These are phyloP conservation scores for Metschnikowia koreensis DNA, from an alignment of 805 yeast genomes.

Conservation along the genomic window DNA sequence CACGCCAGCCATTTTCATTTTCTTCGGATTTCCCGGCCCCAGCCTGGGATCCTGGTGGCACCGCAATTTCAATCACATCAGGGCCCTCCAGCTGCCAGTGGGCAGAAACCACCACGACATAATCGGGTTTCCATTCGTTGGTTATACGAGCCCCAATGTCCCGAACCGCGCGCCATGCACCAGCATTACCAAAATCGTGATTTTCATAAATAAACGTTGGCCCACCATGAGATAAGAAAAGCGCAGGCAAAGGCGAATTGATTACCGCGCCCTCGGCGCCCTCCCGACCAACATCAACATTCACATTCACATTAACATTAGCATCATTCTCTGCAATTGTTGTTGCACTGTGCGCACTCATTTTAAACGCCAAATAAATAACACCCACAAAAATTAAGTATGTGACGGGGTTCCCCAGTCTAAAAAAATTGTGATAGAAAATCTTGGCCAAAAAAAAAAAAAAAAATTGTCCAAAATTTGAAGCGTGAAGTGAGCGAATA, in stretches of 20 bases:
- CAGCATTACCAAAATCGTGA: slow-evolving; percentile 52
- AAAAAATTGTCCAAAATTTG: neutral
- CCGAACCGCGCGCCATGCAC: slow-evolving; percentile 56
- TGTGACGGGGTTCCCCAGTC: neutral
- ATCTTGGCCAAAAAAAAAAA: neutral
- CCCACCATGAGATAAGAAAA: slow-evolving; percentile 79
- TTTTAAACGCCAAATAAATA: slow-evolving; percentile 3
- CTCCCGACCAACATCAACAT: neutral
- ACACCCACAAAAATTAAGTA: neutral
- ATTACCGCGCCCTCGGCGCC: neutral
- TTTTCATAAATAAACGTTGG: slow-evolving; percentile 67
- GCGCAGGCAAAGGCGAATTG: slow-evolving; percentile 50
- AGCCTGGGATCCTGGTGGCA: slow-evolving; percentile 37
- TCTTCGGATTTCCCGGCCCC: too few relatives aligned
- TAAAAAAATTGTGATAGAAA: neutral
- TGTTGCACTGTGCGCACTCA: neutral
- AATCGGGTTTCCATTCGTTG: slow-evolving; percentile 56
- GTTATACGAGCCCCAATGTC: slow-evolving; percentile 53
- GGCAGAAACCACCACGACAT: slow-evolving; percentile 65
- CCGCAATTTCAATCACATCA: slow-evolving; percentile 47
- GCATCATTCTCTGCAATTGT: neutral
- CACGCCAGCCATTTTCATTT: slow-evolving; percentile 26
- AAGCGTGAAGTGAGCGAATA: too few relatives aligned
- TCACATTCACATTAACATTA: too few relatives aligned
- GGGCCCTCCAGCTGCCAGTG: slow-evolving; percentile 63